phyloP scores from a whole-genome alignment of 2,329 filamentous ascomycete genomes.

The Pseudocercospora crystallina region DNA sequence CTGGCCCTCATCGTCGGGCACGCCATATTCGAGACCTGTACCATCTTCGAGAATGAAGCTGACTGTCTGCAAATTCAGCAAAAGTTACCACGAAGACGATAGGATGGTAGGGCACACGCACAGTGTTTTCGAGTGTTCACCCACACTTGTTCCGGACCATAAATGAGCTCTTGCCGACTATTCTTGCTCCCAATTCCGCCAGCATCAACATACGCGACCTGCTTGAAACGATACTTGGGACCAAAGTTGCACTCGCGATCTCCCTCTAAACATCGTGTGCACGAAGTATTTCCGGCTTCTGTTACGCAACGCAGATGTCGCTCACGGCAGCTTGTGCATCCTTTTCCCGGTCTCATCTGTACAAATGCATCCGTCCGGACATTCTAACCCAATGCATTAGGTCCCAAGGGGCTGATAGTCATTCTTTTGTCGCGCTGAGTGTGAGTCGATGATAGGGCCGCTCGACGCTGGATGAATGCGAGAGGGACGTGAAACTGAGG shows the following conservation, averaged over 20 bases:
- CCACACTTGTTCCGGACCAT: constrained; percentile 22
- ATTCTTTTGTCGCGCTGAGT: no score
- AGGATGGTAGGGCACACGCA: constrained; percentile 1
- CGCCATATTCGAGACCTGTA: constrained; percentile 21
- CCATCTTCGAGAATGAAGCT: constrained; percentile 26
- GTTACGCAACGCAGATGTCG: constrained; percentile 26
- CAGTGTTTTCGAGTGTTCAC: constrained; percentile 20
- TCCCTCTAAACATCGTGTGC: constrained; percentile 23
- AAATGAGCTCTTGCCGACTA: constrained; percentile 15
- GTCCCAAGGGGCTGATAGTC: no score
- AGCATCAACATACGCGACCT: constrained; percentile 22
- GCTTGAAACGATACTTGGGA: constrained; percentile 24
- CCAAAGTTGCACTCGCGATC: constrained; percentile 22
- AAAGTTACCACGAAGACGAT: background rate
- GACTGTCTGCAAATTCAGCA: constrained; percentile 1
- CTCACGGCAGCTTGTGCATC: constrained; percentile 25
- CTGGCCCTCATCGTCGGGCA: constrained; percentile 16
- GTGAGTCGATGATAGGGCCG: no score
- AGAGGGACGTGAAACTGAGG: background rate
- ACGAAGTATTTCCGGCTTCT: constrained; percentile 16
- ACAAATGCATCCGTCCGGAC: constrained; percentile 9
- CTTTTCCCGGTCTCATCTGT: constrained; percentile 25
- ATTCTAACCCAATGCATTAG: constrained; percentile 7
- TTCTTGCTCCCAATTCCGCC: constrained; percentile 7
- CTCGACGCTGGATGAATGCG: no score